These are phyloP conservation scores for Steccherinum ochraceum DNA, from an alignment of 768 basidiomycete genomes.

Conservation along the genomic window DNA sequence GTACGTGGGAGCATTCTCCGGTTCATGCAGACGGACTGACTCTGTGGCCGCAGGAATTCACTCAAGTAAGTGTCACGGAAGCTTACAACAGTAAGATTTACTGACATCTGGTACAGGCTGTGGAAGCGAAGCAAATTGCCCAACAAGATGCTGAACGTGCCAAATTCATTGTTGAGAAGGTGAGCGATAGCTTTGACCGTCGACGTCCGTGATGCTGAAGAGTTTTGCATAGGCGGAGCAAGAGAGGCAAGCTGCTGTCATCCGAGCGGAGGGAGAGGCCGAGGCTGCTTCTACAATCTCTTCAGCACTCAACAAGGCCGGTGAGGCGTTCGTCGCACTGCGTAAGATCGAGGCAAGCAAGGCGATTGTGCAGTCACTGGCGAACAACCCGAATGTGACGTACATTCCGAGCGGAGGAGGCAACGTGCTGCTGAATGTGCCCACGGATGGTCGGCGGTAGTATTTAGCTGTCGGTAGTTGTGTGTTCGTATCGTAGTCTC, in stretches of 20 bases:
- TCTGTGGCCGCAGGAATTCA: slow-evolving; percentile 64
- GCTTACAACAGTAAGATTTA: slow-evolving; percentile 4
- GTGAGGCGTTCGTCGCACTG: slow-evolving; percentile 92
- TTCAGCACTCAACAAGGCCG: slow-evolving; percentile 84
- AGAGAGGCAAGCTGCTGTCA: slow-evolving; percentile 97
- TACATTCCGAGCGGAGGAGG: slow-evolving; percentile 81
- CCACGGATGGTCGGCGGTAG: slow-evolving; percentile 38
- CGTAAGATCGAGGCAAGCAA: slow-evolving; percentile 97
- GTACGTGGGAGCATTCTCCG: slow-evolving; percentile 28
- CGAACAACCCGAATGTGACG: slow-evolving; percentile 77
- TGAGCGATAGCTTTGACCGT: slow-evolving; percentile 32
- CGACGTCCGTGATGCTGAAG: neutral
- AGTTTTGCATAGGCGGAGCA: slow-evolving; percentile 75
- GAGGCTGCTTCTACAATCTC: slow-evolving; percentile 95
- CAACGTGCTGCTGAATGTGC: slow-evolving; percentile 80
- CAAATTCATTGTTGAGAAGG: slow-evolving; percentile 99
- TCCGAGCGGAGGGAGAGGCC: slow-evolving; percentile 97
- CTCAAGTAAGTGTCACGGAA: slow-evolving; percentile 38
- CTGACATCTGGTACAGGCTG: slow-evolving; percentile 50
- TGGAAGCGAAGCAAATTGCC: slow-evolving; percentile 99
- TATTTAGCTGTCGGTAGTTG: slow-evolving; percentile 13
- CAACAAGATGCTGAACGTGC: slow-evolving; percentile 99
- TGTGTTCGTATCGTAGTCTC: neutral
- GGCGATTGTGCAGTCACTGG: slow-evolving; percentile 86
- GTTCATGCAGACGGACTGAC: neutral